These are phyloP conservation scores for Candida pini DNA, from an alignment of 805 yeast species.

Conservation along the genomic window DNA sequence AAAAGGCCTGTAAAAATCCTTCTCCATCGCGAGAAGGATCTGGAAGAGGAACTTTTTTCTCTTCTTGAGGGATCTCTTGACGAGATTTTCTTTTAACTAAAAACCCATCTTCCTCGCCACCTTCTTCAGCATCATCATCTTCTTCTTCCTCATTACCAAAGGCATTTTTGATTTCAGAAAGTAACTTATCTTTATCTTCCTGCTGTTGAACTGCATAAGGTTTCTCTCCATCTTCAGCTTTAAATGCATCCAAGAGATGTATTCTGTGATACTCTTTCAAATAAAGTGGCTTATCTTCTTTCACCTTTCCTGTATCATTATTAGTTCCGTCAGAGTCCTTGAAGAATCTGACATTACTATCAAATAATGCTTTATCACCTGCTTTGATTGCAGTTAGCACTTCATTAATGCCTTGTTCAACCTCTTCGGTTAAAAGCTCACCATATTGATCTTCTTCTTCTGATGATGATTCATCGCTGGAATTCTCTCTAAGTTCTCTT, in stretches of 20 bases:
- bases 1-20: slow-evolving; percentile 66
- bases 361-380: slow-evolving; percentile 60
- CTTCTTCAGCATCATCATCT: slow-evolving; percentile 38
- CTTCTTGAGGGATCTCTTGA: too few relatives aligned
- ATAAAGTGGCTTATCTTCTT: slow-evolving; percentile 68
- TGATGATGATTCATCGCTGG: slow-evolving; percentile 31
- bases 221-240: slow-evolving; percentile 50
- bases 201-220: slow-evolving; percentile 72
- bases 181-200: slow-evolving; percentile 68
- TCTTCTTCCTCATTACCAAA: slow-evolving; percentile 43
- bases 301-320: slow-evolving; percentile 19
- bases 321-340: slow-evolving; percentile 42
- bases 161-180: slow-evolving; percentile 71
- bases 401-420: slow-evolving; percentile 70
- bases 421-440: slow-evolving; percentile 77
- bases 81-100: slow-evolving; percentile 62
- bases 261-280: slow-evolving; percentile 90
- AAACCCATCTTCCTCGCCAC: slow-evolving; percentile 37
- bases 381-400: slow-evolving; percentile 66
- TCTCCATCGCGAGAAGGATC: slow-evolving; percentile 61
- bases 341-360: slow-evolving; percentile 70
- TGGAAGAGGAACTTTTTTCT: slow-evolving; percentile 49
- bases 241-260: slow-evolving; percentile 59
- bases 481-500: slow-evolving; percentile 19
- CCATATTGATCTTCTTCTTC: slow-evolving; percentile 93